Base-by-base conservation (phyloP, 768 basidiomycete genomes). In the Suillus sp. region DNA sequence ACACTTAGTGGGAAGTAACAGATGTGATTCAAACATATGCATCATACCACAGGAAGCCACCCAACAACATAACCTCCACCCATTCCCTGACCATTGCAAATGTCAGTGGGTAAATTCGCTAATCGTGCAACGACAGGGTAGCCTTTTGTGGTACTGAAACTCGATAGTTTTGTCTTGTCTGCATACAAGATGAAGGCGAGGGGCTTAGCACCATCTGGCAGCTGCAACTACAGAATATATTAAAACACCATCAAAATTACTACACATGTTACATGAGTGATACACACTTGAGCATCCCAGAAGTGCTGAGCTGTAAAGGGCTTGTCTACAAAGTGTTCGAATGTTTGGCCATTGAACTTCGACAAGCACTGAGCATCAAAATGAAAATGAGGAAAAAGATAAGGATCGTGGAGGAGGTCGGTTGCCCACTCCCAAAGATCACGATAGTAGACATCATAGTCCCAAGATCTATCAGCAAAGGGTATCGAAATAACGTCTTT, bases 281-380 rank as follows among this genome's bases (percentile, higher is more conserved):
- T n/a, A 45, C 43, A 45, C 20, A 45, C 43, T 45, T 45, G 43
- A 45, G 43, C 43, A 45, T 45, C 43, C 43, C 20, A 45, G 43
- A 45, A 45, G n/a, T 45, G 20, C 3, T 45, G 43, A 45, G n/a
- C 43, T 9, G 4, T 45, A 45, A 45, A 45, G 43, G 43, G 43
- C 43, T 45, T 10, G 1, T 45, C 20, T 45, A 45, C 43, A n/a
- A 45, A 45, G 4, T 45, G n/a, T 45, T 45, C 4, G 1, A 45
- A 45, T n/a, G n/a, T 3, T 9, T 11, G 43, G 43, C 43, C n/a
- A 45, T n/a, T n/a, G 43, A 45, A 45, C 4, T 45, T 45, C 2
- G n/a, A 45, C 8, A 45, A 11, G 43, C 0, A 0, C 20, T 45
- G 43, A 45, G 43, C 43, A 9, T 45, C 0, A 4, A 45, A 45